A percentile compares a stretch with the other conserved stretches of the same genome.
Conservation (phyloP, 2,329 filamentous ascomycete species). For the Arthrobotrys musiformis region DNA sequence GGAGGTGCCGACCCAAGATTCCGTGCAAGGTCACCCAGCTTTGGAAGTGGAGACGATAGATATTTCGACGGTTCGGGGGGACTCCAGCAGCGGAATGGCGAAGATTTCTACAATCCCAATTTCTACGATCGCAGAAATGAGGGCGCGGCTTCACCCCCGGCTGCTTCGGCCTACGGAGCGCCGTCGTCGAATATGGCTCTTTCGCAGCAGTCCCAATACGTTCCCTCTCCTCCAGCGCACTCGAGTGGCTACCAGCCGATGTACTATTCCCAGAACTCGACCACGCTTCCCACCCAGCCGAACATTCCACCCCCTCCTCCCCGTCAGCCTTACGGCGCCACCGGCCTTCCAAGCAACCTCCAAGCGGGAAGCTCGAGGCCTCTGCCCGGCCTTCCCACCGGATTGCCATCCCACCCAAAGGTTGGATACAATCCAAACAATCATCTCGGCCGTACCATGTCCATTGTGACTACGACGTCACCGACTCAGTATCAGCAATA, state of each 20-base stretch:
- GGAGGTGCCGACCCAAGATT: constrained; percentile 57
- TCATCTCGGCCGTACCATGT: constrained; percentile 48
- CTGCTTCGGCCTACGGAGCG: constrained; percentile 52
- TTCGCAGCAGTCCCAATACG: constrained; percentile 49
- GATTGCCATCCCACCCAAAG: constrained; percentile 41
- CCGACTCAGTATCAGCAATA: constrained; percentile 40
- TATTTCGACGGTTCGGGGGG: constrained; percentile 64
- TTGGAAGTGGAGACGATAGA: constrained; percentile 79
- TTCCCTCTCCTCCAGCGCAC: constrained; percentile 53
- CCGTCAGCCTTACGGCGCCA: constrained; percentile 48
- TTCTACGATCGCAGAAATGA: constrained; percentile 55
- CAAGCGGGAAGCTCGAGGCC: constrained; percentile 37
- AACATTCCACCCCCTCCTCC: constrained; percentile 53
- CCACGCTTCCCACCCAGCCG: constrained; percentile 48
- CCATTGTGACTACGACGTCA: constrained; percentile 37
- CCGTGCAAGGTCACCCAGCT: constrained; percentile 73
- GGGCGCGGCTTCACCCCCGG: constrained; percentile 52
- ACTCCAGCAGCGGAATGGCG: constrained; percentile 56
- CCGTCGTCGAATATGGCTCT: constrained; percentile 38
- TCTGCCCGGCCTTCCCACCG: constrained; percentile 36
- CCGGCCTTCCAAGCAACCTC: constrained; percentile 22
- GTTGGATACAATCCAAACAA: constrained; percentile 50
- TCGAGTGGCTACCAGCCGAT: constrained; percentile 51
- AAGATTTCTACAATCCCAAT: constrained; percentile 56
- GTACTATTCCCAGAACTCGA: constrained; percentile 50